Conservation (phyloP, 1,139 yeast species). For the Geotrichum candidum region DNA sequence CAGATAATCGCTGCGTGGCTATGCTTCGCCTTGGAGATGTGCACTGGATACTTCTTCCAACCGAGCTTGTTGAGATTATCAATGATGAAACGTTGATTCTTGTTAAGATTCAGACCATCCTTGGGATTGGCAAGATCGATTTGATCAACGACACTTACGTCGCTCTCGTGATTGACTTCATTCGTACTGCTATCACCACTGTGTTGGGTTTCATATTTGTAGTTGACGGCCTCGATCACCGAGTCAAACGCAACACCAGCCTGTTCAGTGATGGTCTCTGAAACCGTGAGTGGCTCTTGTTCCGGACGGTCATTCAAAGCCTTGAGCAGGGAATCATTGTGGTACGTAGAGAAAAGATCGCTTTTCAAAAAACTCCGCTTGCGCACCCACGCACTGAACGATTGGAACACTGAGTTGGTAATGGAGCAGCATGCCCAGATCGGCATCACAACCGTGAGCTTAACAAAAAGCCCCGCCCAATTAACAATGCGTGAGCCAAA, state of each 20-base stretch:
- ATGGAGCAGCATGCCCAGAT: constrained; percentile 35
- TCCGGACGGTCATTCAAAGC: neutral
- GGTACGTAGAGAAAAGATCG: constrained; percentile 1
- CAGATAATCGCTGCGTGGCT: constrained; percentile 82
- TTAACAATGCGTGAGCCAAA: constrained; percentile 10
- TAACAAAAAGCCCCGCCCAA: constrained; percentile 20
- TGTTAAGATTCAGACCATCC: constrained; percentile 14
- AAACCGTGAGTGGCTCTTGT: constrained; percentile 16
- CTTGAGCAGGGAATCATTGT: constrained; percentile 9
- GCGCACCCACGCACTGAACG: constrained; percentile 24
- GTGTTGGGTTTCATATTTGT: neutral
- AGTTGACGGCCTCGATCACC: constrained; percentile 28
- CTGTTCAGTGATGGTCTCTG: constrained; percentile 41
- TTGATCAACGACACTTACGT: neutral
- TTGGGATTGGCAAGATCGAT: neutral
- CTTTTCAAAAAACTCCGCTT: constrained; percentile 19
- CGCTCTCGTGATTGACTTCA: neutral
- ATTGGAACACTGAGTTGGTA: constrained; percentile 32
- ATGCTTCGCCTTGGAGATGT: constrained; percentile 57
- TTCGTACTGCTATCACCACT: neutral
- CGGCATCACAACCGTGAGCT: constrained; percentile 29
- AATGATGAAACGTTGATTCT: constrained; percentile 48
- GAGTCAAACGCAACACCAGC: constrained; percentile 48
- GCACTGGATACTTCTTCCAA: constrained; percentile 69
- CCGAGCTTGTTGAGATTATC: constrained; percentile 49